Conservation (phyloP, 495 filamentous ascomycete species). For the Talaromyces ruber region DNA sequence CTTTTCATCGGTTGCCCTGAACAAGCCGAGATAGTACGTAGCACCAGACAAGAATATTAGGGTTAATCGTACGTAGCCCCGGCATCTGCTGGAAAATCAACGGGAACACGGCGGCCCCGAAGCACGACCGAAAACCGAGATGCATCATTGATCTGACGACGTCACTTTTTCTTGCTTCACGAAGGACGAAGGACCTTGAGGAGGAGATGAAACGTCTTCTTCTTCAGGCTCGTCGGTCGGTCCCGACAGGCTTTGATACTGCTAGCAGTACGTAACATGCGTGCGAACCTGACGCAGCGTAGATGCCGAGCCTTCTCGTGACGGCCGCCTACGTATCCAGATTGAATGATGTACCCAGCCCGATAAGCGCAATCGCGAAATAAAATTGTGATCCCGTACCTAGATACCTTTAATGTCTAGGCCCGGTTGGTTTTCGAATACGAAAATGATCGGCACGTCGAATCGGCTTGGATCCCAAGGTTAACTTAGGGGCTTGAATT, state of each 20-base stretch:
- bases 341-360: neutral
- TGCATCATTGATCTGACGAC: neutral
- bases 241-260: neutral
- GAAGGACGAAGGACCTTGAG: neutral
- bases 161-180: neutral
- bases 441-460: neutral
- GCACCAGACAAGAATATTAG: neutral
- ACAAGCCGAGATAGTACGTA: no score
- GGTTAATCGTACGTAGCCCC: neutral
- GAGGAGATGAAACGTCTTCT: neutral
- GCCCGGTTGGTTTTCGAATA: neutral
- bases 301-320: neutral
- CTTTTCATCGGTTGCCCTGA: neutral
- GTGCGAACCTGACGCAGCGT: neutral
- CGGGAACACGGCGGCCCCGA: neutral
- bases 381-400: neutral
- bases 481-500: neutral
- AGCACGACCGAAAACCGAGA: slow-evolving; percentile 2
- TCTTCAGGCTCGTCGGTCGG: neutral
- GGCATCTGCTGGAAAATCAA: neutral
- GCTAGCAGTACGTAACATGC: no score
- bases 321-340: neutral
- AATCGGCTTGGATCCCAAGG: neutral
- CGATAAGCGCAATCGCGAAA: neutral
- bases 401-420: neutral